Evolutionary conservation across 2,329 filamentous ascomycete genomes (phyloP).

Genomic region (Sclerotinia nivalis): DNA sequence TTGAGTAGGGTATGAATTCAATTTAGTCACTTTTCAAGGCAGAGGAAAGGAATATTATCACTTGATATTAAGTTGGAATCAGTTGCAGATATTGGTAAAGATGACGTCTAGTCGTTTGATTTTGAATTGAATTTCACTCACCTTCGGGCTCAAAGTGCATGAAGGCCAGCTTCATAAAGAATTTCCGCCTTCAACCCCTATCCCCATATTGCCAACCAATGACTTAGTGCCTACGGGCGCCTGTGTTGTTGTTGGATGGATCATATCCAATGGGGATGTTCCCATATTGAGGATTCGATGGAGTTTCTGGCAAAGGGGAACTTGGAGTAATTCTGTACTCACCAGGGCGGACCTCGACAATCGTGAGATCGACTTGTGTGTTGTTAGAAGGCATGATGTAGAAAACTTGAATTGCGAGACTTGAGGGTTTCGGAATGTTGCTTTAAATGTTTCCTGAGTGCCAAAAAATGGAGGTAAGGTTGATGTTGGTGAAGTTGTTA

Average conservation of each 20-base stretch:
- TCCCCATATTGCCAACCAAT: too few relatives aligned
- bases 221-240: not conserved
- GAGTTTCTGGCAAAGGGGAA: not conserved
- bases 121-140: not conserved
- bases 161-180: not conserved
- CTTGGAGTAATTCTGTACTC: not conserved
- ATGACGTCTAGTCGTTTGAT: not conserved
- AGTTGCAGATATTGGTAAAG: not conserved
- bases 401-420: not conserved
- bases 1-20: not conserved
- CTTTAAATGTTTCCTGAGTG: not conserved
- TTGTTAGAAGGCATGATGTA: not conserved
- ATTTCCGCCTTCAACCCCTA: too few relatives aligned
- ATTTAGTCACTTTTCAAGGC: not conserved
- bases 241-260: not conserved
- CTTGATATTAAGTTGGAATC: not conserved
- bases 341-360: not conserved
- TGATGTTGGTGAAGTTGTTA: not conserved
- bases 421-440: not conserved
- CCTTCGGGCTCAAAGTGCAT: not conserved
- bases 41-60: not conserved
- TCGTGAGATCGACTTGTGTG: not conserved
- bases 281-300: not conserved
- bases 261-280: not conserved
- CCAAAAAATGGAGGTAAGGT: not conserved